Evolutionary conservation across 169 alveolate genomes (phyloP).

Genomic region (Neospora caninum): DNA sequence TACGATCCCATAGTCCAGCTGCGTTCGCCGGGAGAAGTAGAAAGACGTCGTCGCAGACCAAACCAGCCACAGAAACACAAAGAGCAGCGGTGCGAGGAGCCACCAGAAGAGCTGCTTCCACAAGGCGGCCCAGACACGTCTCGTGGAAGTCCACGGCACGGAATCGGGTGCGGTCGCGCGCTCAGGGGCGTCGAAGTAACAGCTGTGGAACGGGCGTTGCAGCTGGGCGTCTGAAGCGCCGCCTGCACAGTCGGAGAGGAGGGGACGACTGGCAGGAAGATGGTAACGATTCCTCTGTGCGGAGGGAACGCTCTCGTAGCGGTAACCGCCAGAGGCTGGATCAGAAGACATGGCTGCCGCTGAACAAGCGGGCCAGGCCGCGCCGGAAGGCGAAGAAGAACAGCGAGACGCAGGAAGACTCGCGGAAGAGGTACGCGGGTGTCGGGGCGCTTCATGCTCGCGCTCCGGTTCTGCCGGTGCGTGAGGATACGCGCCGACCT

Average conservation of each 20-base stretch:
- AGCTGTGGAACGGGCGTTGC: not conserved
- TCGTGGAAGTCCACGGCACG: not conserved
- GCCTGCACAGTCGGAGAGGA: not conserved
- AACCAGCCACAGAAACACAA: not conserved
- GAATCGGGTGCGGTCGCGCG: not conserved
- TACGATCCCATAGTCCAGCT: constrained; percentile 54
- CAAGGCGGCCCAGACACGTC: not conserved
- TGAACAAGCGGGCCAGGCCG: not conserved
- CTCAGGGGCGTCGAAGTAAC: not conserved
- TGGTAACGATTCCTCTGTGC: too few relatives aligned
- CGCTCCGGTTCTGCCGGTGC: not conserved
- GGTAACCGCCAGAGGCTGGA: too few relatives aligned
- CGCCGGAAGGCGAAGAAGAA: not conserved
- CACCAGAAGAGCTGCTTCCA: constrained; percentile 28
- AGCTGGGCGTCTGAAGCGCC: not conserved
- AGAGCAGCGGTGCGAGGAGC: constrained; percentile 3
- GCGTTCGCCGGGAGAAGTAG: not conserved
- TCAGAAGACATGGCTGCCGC: not conserved
- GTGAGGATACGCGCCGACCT: too few relatives aligned
- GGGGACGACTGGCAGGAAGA: not conserved
- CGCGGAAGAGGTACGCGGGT: not conserved
- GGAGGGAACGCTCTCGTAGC: too few relatives aligned
- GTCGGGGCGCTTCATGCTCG: not conserved
- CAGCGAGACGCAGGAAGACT: not conserved
- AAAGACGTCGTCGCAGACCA: not conserved